Percentiles rank a stretch among this genome's conserved stretches.
Evolutionary conservation across 129 eudicot species (phyloP).

Genomic region (Daucus carota): DH1_v3.0 NC_030385.2:33961001-33961500

Average conservation of each 20-base stretch:
- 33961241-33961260: constrained; percentile 39
- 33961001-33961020: constrained; percentile 37
- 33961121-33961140: constrained; percentile 18
- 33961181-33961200: background rate
- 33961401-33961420: background rate
- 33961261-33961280: constrained; percentile 26
- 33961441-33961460: background rate
- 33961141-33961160: background rate
- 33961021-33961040: constrained; percentile 22
- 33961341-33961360: constrained; percentile 32
- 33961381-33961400: background rate
- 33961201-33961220: background rate
- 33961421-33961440: background rate
- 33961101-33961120: constrained; percentile 22
- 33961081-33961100: constrained; percentile 37
- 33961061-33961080: constrained; percentile 22
- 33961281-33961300: constrained; percentile 32
- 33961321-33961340: constrained; percentile 16
- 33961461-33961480: background rate
- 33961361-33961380: constrained; percentile 30
- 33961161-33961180: background rate
- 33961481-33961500: background rate
- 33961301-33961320: constrained; percentile 26
- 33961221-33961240: background rate
- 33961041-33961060: constrained; percentile 32